Conservation (phyloP, 2,329 filamentous ascomycete species). For the Chrysoporthe cubensis region DNA sequence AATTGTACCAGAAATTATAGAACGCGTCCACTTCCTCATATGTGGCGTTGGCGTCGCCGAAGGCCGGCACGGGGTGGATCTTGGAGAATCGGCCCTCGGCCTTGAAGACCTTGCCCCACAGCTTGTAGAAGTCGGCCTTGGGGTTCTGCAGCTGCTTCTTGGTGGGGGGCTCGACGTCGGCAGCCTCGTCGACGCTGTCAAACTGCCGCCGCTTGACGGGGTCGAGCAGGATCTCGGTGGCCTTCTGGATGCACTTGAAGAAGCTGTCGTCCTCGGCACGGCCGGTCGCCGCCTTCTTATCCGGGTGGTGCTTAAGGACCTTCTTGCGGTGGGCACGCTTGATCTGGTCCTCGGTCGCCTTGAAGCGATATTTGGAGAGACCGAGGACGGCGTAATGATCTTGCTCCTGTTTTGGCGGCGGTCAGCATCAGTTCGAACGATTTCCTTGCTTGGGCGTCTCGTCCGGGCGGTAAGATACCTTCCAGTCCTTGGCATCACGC, state of each 20-base stretch:
- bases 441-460: no score
- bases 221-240: conserved; percentile 90
- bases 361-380: conserved; percentile 87
- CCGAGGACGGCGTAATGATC: conserved; percentile 98
- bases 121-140: conserved; percentile 81
- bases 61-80: conserved; percentile 80
- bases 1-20: conserved; percentile 99
- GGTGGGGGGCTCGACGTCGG: conserved; percentile 86
- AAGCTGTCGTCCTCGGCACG: conserved; percentile 92
- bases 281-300: conserved; percentile 95
- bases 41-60: conserved; percentile 82
- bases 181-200: conserved; percentile 93
- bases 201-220: conserved; percentile 91
- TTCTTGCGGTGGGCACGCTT: conserved; percentile 99
- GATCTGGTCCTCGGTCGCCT: conserved; percentile 96
- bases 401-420: conserved; percentile 65
- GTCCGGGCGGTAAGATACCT: conserved; percentile 60
- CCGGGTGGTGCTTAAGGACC: conserved; percentile 97
- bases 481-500: conserved; percentile 98
- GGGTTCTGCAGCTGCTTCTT: conserved; percentile 88
- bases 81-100: conserved; percentile 93
- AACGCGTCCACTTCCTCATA: conserved; percentile 92
- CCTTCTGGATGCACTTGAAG: conserved; percentile 99
- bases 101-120: conserved; percentile 90
- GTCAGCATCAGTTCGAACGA: neutral